Conservation (phyloP, 306 rosid genomes). For the Benincasa hispida region DNA sequence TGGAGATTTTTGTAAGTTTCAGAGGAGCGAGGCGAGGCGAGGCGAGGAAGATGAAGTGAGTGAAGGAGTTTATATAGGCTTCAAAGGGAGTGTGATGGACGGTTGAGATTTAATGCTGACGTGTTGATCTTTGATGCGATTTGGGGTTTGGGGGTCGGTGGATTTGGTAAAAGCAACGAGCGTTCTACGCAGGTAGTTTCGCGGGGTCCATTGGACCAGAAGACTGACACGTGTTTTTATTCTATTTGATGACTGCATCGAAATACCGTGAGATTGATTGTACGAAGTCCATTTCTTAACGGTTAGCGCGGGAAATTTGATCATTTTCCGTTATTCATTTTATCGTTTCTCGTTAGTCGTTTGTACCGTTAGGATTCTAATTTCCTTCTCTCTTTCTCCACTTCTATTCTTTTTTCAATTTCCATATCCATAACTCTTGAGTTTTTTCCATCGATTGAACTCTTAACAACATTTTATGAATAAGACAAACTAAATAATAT, state of each 20-base stretch:
- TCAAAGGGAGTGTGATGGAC: background rate
- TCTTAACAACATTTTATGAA: no score
- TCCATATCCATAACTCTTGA: no score
- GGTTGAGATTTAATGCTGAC: slow-evolving; percentile 3
- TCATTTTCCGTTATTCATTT: no score
- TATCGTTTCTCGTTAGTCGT: background rate
- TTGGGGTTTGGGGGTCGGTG: background rate
- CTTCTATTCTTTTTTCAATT: background rate
- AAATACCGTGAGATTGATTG: background rate
- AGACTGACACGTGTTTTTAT: background rate
- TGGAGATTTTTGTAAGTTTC: background rate
- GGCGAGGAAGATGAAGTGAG: background rate
- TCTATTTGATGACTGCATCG: no score
- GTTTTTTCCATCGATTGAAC: no score
- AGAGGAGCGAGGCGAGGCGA: background rate
- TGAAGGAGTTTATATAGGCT: background rate
- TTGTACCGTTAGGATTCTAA: background rate
- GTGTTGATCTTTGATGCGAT: background rate
- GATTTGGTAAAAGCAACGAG: background rate
- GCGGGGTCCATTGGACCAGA: background rate
- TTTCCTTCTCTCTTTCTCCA: no score
- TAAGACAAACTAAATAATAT: no score
- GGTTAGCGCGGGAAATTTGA: background rate
- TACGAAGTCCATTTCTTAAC: background rate
- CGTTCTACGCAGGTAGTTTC: background rate